phyloP scores from a whole-genome alignment of 2,329 filamentous ascomycete species.

The Ophiostoma populinum region DNA sequence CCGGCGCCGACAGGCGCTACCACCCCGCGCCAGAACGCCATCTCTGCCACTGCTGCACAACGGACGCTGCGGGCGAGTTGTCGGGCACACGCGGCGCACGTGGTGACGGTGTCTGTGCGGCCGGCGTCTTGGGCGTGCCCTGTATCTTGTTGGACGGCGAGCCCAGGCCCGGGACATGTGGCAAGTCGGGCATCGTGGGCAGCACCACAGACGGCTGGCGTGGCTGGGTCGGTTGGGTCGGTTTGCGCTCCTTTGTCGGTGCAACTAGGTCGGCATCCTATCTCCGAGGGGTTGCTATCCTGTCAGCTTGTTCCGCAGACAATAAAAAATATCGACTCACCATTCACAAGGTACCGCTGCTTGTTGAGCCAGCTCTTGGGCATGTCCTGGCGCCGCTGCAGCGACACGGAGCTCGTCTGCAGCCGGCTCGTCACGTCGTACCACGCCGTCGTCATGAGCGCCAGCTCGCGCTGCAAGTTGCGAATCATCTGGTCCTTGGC shows the following conservation, averaged over 20 bases:
- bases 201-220: no score
- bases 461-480: slow-evolving; percentile 61
- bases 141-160: no score
- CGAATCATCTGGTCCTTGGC: slow-evolving; percentile 39
- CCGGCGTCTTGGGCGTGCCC: no score
- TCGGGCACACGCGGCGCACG: no score
- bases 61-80: no score
- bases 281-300: slow-evolving; percentile 11
- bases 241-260: no score
- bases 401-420: slow-evolving; percentile 66
- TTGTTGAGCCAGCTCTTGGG: slow-evolving; percentile 74
- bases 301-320: neutral
- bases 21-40: neutral
- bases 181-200: no score
- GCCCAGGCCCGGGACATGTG: no score
- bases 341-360: slow-evolving; percentile 56
- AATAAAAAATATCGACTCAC: neutral
- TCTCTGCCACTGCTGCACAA: no score
- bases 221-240: no score
- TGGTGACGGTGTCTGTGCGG: no score
- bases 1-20: neutral
- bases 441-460: slow-evolving; percentile 68
- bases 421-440: slow-evolving; percentile 64
- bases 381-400: slow-evolving; percentile 57
- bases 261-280: no score